Base-by-base conservation (phyloP, 768 basidiomycete genomes). In the Tephrocybe rancida region DNA sequence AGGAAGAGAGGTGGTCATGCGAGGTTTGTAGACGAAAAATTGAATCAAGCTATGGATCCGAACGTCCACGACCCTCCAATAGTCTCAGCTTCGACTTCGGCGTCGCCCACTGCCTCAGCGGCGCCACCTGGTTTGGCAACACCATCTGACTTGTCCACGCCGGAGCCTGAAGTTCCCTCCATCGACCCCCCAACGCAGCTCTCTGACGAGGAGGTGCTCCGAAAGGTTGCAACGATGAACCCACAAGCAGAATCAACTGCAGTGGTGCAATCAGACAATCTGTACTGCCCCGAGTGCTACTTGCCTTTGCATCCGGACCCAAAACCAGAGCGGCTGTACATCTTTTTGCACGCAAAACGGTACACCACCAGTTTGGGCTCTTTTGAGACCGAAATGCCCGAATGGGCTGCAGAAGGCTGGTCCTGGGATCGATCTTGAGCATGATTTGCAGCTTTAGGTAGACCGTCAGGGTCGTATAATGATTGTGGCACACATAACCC, bases 301-400 rank as follows among this genome's bases (percentile, higher is more conserved):
- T 76, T 97, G 42, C 97, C 97, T 14, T 72, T 98, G 22, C 87
- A 95, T 52, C 92, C 94, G 10, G 97, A 99, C 70, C 97, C 96
- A 1, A 85, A 83, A 63, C 95, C 95, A 2, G 92, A 95, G 67
- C 85, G 85, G 56, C 75, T 98, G 52, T 98, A 93, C 71, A 98
- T 99, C 60, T 99, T 95, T 72, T 72, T 99, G 64, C 97, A 99
- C 64, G 95, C 97, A 24, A 69, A 90, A 64, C 81, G 82, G 61
- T 98, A 95, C 70, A 90, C 86, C 44, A 88, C 88, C 11, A 85
- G 83, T 57, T 73, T 94, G 39, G 93, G 93, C n/a, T 72, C 79
- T 24, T 96, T 90, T 61, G 85, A 90, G 70, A 92, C 91, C 39
- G 87, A 84, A 55, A 84, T 92, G 82, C 97, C 97, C 0, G 81